Base-by-base conservation (phyloP, 1,139 yeast genomes). In the Geotrichum phurueaensis region DNA sequence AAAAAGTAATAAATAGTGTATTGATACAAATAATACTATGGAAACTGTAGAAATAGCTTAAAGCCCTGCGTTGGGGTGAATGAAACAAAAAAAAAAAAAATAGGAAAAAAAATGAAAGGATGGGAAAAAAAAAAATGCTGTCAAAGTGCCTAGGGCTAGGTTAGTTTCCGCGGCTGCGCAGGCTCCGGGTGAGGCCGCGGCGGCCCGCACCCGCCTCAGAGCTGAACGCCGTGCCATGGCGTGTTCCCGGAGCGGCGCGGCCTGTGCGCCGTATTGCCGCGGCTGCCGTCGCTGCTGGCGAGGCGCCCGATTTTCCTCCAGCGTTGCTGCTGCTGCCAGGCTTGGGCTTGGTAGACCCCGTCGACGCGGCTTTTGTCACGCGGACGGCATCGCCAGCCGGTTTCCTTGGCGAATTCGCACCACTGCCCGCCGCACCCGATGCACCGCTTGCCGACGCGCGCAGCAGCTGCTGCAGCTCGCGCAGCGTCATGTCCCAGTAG, bases 401-500 rank as follows among this genome's bases (percentile, higher is more conserved):
- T 33, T 27, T 47, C 47, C 45, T 53, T 12, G 45, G 51, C 25
- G 57, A 45, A 13, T 47, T 54, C 29, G 22, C 29, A 12, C 43
- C 47, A 3, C 52, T n/a, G n/a, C n/a, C n/a, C n/a, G 15, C 45
- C n/a, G 45, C 45, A 10, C 45, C 18, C 45, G n/a, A n/a, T n/a
- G 18, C n/a, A 1, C 18, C 45, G 7, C 18, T n/a, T n/a, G n/a
- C 45, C 18, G 2, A 6, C 18, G 10, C 47, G 33, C 9, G 53
- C 45, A 3, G 53, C 22, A 2, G 51, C 33, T 23, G n/a, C 22
- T 60, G 62, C 13, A 70, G 60, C 60, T 77, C 75, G 9, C 70
- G 66, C 29, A 78, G 65, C 57, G 77, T 77, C 56, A 73, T 71
- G 65, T 75, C 75, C 81, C 81, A 78, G 48, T 77, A 70, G 56